Evolutionary conservation across 2,329 filamentous ascomycete genomes (phyloP).

Genomic region (Sarocladium strictum): DNA sequence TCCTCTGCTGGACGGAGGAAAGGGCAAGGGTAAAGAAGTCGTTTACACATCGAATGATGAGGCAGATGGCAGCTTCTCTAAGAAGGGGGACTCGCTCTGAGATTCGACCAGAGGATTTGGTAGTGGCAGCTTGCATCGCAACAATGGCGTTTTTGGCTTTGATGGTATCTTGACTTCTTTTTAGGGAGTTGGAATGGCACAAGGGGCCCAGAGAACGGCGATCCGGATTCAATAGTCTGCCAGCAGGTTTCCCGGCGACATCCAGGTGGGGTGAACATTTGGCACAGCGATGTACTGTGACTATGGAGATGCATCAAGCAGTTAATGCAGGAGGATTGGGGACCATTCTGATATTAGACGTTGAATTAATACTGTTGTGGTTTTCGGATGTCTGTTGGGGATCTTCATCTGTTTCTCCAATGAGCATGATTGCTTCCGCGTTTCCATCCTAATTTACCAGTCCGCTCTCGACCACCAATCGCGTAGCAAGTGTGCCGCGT

Average conservation of each 20-base stretch:
- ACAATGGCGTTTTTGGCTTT: neutral
- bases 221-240: neutral
- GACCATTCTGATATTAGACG: neutral
- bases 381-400: conserved; percentile 1
- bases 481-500: too few relatives aligned
- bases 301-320: neutral
- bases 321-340: neutral
- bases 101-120: neutral
- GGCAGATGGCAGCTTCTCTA: conserved; percentile 21
- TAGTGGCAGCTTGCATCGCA: neutral
- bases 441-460: neutral
- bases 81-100: conserved; percentile 39
- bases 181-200: neutral
- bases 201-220: neutral
- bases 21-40: conserved; percentile 44
- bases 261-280: neutral
- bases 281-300: neutral
- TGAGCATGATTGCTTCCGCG: neutral
- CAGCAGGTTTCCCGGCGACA: neutral
- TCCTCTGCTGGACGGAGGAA: conserved; percentile 19
- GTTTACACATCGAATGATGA: conserved; percentile 30
- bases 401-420: neutral
- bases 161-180: neutral
- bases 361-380: neutral
- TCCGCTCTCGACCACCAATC: too few relatives aligned